A percentile compares a stretch with the other conserved stretches of the same genome.
These are phyloP conservation scores for Yamadazyma sp. DNA, from an alignment of 805 yeast species.

Conservation along the genomic window DNA sequence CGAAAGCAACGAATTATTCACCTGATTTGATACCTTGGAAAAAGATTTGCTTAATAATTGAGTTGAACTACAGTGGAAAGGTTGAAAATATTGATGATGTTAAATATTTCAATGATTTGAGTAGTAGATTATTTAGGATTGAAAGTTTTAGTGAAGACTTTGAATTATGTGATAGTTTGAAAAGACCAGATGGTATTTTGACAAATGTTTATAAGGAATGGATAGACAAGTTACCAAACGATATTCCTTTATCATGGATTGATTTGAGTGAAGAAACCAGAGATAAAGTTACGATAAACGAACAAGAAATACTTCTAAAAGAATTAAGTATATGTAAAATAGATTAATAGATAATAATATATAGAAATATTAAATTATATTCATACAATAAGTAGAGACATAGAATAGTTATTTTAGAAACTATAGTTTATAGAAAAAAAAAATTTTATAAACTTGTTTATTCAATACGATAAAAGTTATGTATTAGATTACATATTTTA, in stretches of 20 bases:
- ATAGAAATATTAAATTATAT: no score
- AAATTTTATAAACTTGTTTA: no score
- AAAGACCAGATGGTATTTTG: constrained; percentile 48
- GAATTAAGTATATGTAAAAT: no score
- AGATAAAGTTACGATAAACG: constrained; percentile 14
- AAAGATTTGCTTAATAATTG: constrained; percentile 35
- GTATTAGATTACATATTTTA: constrained; percentile 9
- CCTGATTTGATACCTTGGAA: constrained; percentile 28
- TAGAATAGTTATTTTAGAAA: no score
- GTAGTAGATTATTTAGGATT: constrained; percentile 34
- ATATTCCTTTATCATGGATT: constrained; percentile 52
- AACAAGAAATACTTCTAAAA: constrained; percentile 17
- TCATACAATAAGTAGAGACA: no score
- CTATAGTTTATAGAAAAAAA: no score
- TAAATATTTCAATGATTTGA: constrained; percentile 29
- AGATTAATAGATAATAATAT: no score
- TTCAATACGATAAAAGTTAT: constrained; percentile 7
- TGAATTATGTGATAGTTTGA: constrained; percentile 37
- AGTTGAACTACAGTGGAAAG: constrained; percentile 67
- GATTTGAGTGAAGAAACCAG: constrained; percentile 47
- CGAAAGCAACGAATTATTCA: constrained; percentile 32
- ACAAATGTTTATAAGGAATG: constrained; percentile 39
- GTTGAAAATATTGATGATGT: constrained; percentile 43
- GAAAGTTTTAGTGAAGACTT: constrained; percentile 41
- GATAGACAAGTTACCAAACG: constrained; percentile 53